These are phyloP conservation scores for Anethum foeniculum DNA, from an alignment of 140 eudicot genomes.

Conservation along the genomic window DNA sequence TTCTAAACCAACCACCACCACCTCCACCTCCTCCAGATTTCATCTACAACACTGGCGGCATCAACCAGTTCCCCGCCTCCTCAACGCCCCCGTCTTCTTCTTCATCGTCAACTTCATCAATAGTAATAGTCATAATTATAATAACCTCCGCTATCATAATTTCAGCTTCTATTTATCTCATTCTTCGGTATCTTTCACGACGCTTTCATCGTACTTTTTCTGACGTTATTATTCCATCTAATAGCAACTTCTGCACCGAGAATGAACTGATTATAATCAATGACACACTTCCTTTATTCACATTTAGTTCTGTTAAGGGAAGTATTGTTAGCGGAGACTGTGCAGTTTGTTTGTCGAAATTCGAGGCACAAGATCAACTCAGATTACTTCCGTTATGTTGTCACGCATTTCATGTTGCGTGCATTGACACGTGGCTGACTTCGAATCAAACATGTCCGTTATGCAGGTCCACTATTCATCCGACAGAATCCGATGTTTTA, in stretches of 20 bases:
- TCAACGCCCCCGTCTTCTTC: conserved; percentile 11
- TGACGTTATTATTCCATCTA: conserved; percentile 20
- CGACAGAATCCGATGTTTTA: conserved; percentile 46
- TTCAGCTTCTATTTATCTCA: conserved; percentile 63
- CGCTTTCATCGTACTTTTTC: conserved; percentile 32
- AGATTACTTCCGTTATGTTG: conserved; percentile 75
- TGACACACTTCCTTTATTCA: conserved; percentile 62
- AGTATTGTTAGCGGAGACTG: conserved; percentile 55
- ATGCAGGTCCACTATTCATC: conserved; percentile 59
- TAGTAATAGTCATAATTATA: conserved; percentile 39
- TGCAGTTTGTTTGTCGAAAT: conserved; percentile 74
- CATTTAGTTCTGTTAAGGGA: conserved; percentile 51
- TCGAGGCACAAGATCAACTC: conserved; percentile 60
- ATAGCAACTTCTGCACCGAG: neutral
- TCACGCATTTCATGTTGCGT: conserved; percentile 78
- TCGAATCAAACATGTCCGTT: conserved; percentile 72
- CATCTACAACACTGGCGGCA: neutral
- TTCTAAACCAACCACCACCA: neutral
- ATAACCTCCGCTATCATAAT: conserved; percentile 57
- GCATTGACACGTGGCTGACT: conserved; percentile 75
- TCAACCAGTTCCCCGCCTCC: neutral
- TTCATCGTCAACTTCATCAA: conserved; percentile 31
- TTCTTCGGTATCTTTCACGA: conserved; percentile 58
- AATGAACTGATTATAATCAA: neutral
- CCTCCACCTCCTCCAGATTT: neutral